Base-by-base conservation (phyloP, 169 alveolate genomes). In the Plasmodium vivax region DNA sequence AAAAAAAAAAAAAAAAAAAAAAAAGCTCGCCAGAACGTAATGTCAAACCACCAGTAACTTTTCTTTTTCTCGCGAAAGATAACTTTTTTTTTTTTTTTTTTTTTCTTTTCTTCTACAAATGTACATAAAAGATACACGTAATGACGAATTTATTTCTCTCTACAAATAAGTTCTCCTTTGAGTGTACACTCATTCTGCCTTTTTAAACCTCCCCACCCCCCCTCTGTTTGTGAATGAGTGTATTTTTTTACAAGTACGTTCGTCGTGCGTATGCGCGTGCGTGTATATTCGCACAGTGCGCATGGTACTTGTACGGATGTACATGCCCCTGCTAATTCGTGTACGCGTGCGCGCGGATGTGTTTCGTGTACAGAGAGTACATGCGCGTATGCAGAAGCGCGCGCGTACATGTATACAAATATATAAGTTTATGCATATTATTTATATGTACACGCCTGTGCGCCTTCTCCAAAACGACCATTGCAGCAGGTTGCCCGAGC, bases 1-100 rank as follows among this genome's bases (percentile, higher is more conserved):
- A 62, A 62, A 62, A 62, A 62, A 19, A 62, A 62, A 62, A 82
- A 82, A 47, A 47, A 51, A 82, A 82, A 82, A 82, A 82, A 82
- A 82, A 47, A 51, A 82, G 77, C 77, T 82, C 88, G 88, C 88
- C 62, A 79, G 45, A 82, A 38, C 68, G 62, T 47, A 43, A 43
- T 23, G 34, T 51, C 32, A 82, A 82, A 27, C 85, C 47, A 38
- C 27, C 85, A 16, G 54, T 23, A 43, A 19, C 71, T 79, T 23
- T 51, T 51, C 16, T 82, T 82, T 30, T 47, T 82, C 14, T 82
- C 62, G 38, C 58, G 38, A 23, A 43, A 82, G 68, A 81, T 27
- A 30, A 23, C n/a, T 10, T 45, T 45, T 10, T 51, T 51, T 14
- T 51, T 14, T 14, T 47, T 47, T 47, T n/a, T n/a, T n/a, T n/a